A percentile compares a stretch with the other conserved stretches of the same genome.
These are phyloP conservation scores for Xylaria sp. DNA, from an alignment of 2,329 filamentous ascomycete species.

Conservation along the genomic window DNA sequence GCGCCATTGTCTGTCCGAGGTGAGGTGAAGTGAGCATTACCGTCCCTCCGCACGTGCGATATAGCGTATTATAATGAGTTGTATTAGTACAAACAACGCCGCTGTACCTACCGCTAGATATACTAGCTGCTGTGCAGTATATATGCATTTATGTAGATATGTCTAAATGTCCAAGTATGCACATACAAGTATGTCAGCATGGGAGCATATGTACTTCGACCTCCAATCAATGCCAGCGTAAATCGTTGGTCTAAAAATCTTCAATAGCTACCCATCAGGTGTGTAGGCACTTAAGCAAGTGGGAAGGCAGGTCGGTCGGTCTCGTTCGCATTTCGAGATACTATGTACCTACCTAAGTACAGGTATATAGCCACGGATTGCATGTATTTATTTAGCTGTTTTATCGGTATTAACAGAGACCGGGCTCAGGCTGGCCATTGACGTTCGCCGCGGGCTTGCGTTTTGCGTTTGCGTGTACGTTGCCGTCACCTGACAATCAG, in stretches of 20 bases:
- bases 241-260: not conserved
- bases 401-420: not conserved
- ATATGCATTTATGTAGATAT: too few species aligned
- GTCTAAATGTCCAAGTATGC: not conserved
- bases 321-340: not conserved
- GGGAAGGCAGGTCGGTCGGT: too few species aligned
- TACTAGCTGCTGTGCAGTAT: too few species aligned
- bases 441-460: not conserved
- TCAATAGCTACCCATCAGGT: not conserved
- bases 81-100: not conserved
- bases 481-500: constrained; percentile 24
- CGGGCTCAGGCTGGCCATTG: not conserved
- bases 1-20: not conserved
- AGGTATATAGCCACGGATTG: not conserved
- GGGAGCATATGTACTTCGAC: not conserved
- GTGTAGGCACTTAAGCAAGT: too few species aligned
- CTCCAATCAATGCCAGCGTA: constrained; percentile 12
- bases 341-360: not conserved
- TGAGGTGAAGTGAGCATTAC: not conserved
- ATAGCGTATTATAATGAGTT: not conserved
- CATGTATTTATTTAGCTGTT: not conserved
- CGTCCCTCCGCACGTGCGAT: constrained; percentile 6
- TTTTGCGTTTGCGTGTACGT: constrained; percentile 5
- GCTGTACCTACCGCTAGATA: too few species aligned
- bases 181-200: not conserved